Conservation (phyloP, 2,329 filamentous ascomycete species). For the Domatiomyces catenatus region DNA sequence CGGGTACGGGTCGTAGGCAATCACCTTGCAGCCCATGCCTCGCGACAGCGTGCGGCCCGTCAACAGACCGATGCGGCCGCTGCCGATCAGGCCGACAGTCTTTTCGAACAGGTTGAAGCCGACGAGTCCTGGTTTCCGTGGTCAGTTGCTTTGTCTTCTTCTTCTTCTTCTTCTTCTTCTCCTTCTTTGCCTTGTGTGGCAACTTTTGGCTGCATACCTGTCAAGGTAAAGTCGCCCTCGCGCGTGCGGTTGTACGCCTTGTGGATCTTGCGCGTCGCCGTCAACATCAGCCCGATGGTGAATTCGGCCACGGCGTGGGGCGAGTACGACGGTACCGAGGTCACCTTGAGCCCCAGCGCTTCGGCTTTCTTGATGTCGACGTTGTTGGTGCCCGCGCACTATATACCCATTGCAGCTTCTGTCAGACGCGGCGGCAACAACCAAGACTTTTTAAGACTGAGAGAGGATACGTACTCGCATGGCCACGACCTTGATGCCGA, state of each 20-base stretch:
- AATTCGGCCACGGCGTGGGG: constrained; percentile 58
- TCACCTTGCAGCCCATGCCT: constrained; percentile 47
- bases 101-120: constrained; percentile 47
- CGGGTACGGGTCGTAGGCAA: constrained; percentile 45
- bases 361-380: constrained; percentile 45
- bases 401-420: too few species aligned
- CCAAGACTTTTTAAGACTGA: too few species aligned
- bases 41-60: constrained; percentile 42
- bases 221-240: constrained; percentile 52
- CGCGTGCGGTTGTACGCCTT: constrained; percentile 53
- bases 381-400: constrained; percentile 53
- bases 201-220: constrained; percentile 42
- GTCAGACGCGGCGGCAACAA: not conserved
- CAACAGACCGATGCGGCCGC: constrained; percentile 48
- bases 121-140: constrained; percentile 24
- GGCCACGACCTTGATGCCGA: constrained; percentile 43
- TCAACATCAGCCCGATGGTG: constrained; percentile 50
- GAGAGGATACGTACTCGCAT: constrained; percentile 29
- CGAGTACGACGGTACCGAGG: constrained; percentile 53
- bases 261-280: constrained; percentile 52
- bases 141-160: not conserved
- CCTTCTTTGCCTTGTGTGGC: too few species aligned
- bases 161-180: too few species aligned
- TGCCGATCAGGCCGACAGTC: constrained; percentile 50
- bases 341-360: constrained; percentile 43